phyloP scores from a whole-genome alignment of 164 flowering plant genomes.

The Tetracentron sinense region DNA sequence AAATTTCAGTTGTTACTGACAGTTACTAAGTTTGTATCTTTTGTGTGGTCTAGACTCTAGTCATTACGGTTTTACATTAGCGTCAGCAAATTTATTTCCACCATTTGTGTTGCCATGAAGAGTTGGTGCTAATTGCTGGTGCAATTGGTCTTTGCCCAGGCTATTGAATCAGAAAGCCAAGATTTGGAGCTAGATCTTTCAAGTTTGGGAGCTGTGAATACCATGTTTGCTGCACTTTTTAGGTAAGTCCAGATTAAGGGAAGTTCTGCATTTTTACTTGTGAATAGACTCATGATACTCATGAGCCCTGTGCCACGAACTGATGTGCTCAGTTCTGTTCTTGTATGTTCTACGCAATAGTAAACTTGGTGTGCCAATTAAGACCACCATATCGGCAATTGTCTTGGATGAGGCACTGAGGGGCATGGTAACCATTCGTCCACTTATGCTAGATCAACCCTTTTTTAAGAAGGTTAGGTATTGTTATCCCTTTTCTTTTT shows the following conservation, averaged over 20 bases:
- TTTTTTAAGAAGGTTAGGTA: slow-evolving; percentile 53
- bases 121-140: too few species aligned
- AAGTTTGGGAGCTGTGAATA: slow-evolving; percentile 94
- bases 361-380: slow-evolving; percentile 98
- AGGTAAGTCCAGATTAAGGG: slow-evolving; percentile 45
- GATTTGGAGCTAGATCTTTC: slow-evolving; percentile 98
- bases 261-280: too few species aligned
- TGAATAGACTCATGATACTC: too few species aligned
- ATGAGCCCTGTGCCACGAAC: too few species aligned
- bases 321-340: too few species aligned
- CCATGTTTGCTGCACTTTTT: slow-evolving; percentile 97
- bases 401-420: slow-evolving; percentile 96
- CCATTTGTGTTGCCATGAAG: too few species aligned
- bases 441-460: slow-evolving; percentile 71
- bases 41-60: too few species aligned
- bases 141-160: too few species aligned
- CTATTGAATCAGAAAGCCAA: slow-evolving; percentile 77
- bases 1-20: too few species aligned
- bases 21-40: too few species aligned
- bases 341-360: slow-evolving; percentile 40
- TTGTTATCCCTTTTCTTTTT: neutral
- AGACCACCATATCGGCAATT: slow-evolving; percentile 93
- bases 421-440: slow-evolving; percentile 93
- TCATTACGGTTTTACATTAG: too few species aligned
- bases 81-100: too few species aligned